Conservation (phyloP, 306 rosid species). For the Rosa multiflora region DNA sequence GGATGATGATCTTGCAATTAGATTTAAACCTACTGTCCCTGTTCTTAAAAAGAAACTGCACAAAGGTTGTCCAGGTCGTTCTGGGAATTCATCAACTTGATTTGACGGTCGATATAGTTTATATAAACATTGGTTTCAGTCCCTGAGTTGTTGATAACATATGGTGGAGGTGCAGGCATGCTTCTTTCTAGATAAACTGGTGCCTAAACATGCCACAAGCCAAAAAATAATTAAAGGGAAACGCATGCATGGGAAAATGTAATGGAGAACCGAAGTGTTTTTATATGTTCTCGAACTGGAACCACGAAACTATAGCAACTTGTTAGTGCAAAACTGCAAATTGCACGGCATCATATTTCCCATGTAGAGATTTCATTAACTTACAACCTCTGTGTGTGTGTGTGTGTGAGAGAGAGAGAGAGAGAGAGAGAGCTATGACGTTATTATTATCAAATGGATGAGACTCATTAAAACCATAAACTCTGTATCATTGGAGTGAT, state of each 20-base stretch:
- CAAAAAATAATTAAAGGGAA: slow-evolving; percentile 1
- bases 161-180: slow-evolving; percentile 59
- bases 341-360: background rate
- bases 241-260: background rate
- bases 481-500: background rate
- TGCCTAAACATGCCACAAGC: slow-evolving; percentile 54
- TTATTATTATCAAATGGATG: background rate
- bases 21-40: slow-evolving; percentile 76
- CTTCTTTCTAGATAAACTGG: slow-evolving; percentile 67
- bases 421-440: no score
- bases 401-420: no score
- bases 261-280: background rate
- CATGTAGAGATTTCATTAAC: background rate
- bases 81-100: slow-evolving; percentile 65
- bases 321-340: no score
- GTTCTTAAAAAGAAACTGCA: slow-evolving; percentile 86
- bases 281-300: background rate
- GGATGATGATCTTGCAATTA: slow-evolving; percentile 93
- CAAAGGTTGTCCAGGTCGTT: slow-evolving; percentile 91
- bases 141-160: slow-evolving; percentile 50
- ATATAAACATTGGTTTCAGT: slow-evolving; percentile 49
- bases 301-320: background rate
- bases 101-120: slow-evolving; percentile 47
- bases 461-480: background rate
- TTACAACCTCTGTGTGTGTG: background rate